Evolutionary conservation across 805 yeast species (phyloP).

Genomic region (Monosporozyma yasuniensis): DNA sequence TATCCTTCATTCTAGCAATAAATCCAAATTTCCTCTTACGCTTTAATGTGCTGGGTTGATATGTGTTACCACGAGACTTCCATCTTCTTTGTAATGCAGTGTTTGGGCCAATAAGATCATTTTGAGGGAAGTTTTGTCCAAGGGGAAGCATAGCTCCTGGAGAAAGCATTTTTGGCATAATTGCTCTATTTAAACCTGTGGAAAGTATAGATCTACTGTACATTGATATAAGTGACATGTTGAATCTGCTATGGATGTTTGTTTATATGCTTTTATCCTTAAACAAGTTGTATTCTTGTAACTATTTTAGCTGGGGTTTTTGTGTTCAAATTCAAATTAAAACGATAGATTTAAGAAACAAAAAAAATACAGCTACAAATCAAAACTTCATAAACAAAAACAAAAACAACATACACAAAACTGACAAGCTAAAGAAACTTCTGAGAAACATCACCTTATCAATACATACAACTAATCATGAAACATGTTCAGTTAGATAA

Average conservation of each 20-base stretch:
- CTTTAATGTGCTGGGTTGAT: constrained; percentile 85
- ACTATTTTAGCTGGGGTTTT: too few relatives aligned
- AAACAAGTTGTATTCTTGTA: too few relatives aligned
- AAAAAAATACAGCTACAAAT: neutral
- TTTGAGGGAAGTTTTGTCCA: neutral
- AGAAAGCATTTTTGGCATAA: neutral
- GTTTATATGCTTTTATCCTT: neutral
- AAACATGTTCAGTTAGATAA: constrained; percentile 1
- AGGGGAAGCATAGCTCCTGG: neutral
- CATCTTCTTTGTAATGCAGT: constrained; percentile 39
- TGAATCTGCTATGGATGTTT: neutral
- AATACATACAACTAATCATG: neutral
- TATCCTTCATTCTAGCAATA: constrained; percentile 68
- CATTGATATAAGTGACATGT: neutral
- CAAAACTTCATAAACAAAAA: neutral
- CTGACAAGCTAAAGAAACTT: neutral
- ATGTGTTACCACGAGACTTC: constrained; percentile 88
- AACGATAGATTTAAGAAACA: neutral
- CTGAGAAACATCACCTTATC: neutral
- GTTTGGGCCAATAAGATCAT: neutral
- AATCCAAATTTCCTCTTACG: constrained; percentile 89
- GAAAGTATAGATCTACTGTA: neutral
- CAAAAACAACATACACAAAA: neutral
- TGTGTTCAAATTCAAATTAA: too few relatives aligned
- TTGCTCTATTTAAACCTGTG: neutral